phyloP scores from a whole-genome alignment of 129 eudicot species.

The Chrysanthemum lavandulifolium region DNA sequence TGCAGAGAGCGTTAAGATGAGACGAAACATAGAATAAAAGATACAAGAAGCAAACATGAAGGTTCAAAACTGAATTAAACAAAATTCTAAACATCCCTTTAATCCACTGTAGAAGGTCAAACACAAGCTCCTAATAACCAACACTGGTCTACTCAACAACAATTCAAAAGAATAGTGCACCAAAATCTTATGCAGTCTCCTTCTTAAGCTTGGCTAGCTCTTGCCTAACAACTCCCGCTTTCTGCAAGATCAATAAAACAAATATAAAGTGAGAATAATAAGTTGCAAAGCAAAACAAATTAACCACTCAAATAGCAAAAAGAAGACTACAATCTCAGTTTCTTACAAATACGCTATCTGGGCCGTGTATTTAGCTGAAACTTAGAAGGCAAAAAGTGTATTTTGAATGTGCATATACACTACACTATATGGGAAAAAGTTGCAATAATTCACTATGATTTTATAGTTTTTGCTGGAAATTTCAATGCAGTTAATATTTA shows the following conservation, averaged over 20 bases:
- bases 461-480: too few species aligned
- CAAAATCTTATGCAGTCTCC: conserved; percentile 26
- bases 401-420: too few species aligned
- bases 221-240: conserved; percentile 50
- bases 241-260: conserved; percentile 26
- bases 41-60: background rate
- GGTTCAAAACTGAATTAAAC: conserved; percentile 24
- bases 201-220: conserved; percentile 51
- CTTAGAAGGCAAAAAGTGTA: too few species aligned
- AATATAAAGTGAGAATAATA: background rate
- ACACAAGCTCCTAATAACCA: conserved; percentile 19
- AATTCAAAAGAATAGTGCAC: conserved; percentile 13
- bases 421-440: too few species aligned
- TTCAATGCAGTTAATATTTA: too few species aligned
- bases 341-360: too few species aligned
- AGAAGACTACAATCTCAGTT: background rate
- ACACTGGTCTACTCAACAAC: conserved; percentile 20
- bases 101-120: conserved; percentile 16
- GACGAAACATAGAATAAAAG: background rate
- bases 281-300: background rate
- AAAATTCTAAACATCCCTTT: conserved; percentile 19
- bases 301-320: background rate
- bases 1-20: background rate
- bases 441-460: too few species aligned
- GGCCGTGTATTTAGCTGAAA: too few species aligned